Conservation (phyloP, 495 filamentous ascomycete species). For the Aspergillus sparsus region DNA sequence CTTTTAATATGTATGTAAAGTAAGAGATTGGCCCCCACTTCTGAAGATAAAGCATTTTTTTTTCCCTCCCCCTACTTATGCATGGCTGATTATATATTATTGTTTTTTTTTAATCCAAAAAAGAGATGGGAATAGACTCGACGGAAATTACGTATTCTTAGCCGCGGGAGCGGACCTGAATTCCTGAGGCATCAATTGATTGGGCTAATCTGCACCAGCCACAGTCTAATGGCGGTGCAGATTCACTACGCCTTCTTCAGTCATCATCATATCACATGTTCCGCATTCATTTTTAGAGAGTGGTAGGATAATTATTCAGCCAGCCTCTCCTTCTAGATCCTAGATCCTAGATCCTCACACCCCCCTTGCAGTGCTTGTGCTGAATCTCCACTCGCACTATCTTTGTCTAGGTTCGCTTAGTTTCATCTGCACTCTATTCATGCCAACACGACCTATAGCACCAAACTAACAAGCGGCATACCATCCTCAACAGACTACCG, state of each 20-base stretch:
- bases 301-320: not conserved
- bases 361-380: not conserved
- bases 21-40: too few species aligned
- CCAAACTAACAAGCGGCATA: not conserved
- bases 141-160: too few species aligned
- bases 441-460: not conserved
- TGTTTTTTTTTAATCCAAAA: too few species aligned
- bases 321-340: not conserved
- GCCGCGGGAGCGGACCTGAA: not conserved
- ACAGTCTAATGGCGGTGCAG: not conserved
- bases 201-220: not conserved
- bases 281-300: not conserved
- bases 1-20: too few species aligned
- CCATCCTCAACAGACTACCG: slow-evolving; percentile 6
- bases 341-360: not conserved
- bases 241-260: not conserved
- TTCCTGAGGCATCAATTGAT: not conserved
- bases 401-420: not conserved
- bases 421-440: not conserved
- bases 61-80: too few species aligned
- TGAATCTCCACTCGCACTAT: too few species aligned
- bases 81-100: too few species aligned
- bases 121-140: too few species aligned
- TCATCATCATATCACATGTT: not conserved
- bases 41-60: too few species aligned